These are phyloP conservation scores for Wickerhamiella cacticola DNA, from an alignment of 805 yeast genomes.

Conservation along the genomic window DNA sequence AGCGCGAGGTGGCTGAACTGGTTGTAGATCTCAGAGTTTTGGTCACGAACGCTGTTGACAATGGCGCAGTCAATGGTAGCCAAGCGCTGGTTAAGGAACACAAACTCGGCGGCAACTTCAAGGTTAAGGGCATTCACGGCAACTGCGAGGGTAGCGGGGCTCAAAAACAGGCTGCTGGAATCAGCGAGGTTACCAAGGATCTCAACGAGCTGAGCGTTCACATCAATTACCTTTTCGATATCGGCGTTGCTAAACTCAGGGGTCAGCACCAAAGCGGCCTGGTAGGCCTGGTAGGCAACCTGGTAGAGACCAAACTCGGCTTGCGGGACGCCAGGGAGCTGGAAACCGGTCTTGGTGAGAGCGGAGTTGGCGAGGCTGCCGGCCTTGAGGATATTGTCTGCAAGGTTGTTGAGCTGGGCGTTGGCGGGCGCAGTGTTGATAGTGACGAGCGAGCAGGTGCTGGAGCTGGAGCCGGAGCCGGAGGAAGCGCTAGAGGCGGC, in stretches of 20 bases:
- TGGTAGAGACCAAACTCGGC: neutral
- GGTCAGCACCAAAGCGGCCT: neutral
- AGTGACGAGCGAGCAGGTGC: neutral
- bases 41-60: neutral
- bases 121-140: neutral
- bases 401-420: neutral
- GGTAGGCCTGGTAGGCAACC: neutral
- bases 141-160: neutral
- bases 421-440: neutral
- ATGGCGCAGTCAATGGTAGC: neutral
- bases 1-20: neutral
- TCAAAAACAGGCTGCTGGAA: neutral
- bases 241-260: neutral
- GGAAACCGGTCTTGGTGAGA: neutral
- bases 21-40: neutral
- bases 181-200: neutral
- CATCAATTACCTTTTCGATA: neutral
- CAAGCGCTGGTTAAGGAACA: neutral
- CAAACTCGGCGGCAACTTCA: neutral
- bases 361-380: neutral
- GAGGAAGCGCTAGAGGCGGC: neutral
- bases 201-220: neutral
- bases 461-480: neutral
- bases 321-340: neutral
- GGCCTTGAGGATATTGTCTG: neutral